These are phyloP conservation scores for Cercospora canescens DNA, from an alignment of 2,329 filamentous ascomycete species.

Conservation along the genomic window DNA sequence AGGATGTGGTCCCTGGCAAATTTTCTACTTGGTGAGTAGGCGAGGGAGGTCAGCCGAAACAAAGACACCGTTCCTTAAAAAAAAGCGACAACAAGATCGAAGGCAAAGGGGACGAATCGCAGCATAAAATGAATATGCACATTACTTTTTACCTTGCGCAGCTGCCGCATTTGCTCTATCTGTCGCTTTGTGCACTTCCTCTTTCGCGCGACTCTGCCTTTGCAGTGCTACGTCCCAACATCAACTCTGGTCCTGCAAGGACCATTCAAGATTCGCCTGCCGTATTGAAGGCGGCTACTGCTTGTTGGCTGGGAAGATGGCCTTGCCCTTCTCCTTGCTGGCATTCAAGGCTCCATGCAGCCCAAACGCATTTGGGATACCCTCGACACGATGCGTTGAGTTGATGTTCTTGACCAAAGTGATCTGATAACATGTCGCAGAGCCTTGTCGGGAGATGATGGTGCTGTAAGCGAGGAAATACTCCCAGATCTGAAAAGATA, in stretches of 20 bases:
- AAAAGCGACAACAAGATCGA: too few species aligned
- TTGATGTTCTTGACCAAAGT: conserved; percentile 88
- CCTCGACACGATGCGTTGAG: conserved; percentile 77
- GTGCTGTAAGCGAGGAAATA: conserved; percentile 85
- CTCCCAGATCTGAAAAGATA: conserved; percentile 71
- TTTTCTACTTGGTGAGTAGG: neutral
- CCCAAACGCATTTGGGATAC: conserved; percentile 67
- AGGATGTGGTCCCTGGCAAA: conserved; percentile 1
- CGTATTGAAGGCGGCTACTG: neutral
- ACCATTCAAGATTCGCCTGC: neutral
- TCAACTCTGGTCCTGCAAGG: neutral
- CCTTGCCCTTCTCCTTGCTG: conserved; percentile 41
- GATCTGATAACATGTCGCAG: conserved; percentile 85
- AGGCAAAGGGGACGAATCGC: neutral
- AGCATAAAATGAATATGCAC: neutral
- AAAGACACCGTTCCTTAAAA: too few species aligned
- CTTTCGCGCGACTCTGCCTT: neutral
- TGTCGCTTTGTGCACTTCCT: neutral
- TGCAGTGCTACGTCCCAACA: neutral
- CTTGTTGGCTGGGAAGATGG: conserved; percentile 28
- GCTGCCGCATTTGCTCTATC: neutral
- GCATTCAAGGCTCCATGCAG: conserved; percentile 65
- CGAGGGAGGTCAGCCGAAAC: neutral
- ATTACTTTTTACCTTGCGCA: neutral
- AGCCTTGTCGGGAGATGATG: conserved; percentile 80